These are phyloP conservation scores for Aspergillus olivimuriae DNA, from an alignment of 495 filamentous ascomycete species.

Conservation along the genomic window DNA sequence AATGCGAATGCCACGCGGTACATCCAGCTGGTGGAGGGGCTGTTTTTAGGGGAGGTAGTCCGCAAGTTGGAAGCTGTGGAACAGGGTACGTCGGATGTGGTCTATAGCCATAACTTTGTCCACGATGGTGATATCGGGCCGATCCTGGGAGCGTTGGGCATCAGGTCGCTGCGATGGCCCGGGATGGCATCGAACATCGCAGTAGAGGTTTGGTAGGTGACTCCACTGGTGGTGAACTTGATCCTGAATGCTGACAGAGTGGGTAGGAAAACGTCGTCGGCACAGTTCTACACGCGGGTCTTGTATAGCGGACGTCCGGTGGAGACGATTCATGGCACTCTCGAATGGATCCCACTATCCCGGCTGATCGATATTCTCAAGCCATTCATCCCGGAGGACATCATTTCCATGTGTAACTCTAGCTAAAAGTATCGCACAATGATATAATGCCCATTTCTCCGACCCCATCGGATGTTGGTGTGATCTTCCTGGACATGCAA, in stretches of 20 bases:
- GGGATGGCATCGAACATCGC: constrained; percentile 32
- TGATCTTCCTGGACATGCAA: too few relatives aligned
- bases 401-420: constrained; percentile 21
- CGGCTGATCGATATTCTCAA: constrained; percentile 19
- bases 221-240: too few relatives aligned
- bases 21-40: constrained; percentile 34
- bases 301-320: constrained; percentile 35
- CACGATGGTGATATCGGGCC: constrained; percentile 32
- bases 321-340: constrained; percentile 23
- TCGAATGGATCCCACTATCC: constrained; percentile 32
- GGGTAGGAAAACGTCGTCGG: constrained; percentile 18
- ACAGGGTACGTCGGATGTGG: constrained; percentile 14
- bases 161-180: constrained; percentile 26
- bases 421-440: background rate
- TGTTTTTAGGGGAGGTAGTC: constrained; percentile 38
- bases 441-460: too few relatives aligned
- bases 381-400: constrained; percentile 26
- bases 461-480: too few relatives aligned
- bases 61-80: constrained; percentile 26
- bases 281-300: constrained; percentile 27
- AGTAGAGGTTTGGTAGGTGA: constrained; percentile 27
- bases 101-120: constrained; percentile 30
- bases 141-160: constrained; percentile 25
- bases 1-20: constrained; percentile 31
- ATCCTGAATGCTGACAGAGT: constrained; percentile 7